phyloP scores from a whole-genome alignment of 257 asterid genomes.

The Rubia yunnanensis region DNA sequence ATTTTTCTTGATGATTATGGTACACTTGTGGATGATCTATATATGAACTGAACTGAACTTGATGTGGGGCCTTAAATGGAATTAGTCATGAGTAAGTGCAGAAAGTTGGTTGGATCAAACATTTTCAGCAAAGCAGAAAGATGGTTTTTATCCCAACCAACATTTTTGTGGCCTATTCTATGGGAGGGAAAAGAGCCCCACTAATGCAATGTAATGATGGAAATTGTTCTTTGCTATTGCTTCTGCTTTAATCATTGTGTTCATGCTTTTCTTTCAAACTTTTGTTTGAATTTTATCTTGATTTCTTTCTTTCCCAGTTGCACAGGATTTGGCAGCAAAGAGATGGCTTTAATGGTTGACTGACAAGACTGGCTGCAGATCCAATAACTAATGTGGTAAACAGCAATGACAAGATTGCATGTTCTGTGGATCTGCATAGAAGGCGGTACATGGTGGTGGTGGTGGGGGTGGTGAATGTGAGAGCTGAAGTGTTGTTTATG shows the following conservation, averaged over 20 bases:
- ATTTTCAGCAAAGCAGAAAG: background rate
- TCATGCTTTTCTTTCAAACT: conserved; percentile 26
- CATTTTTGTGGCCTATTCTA: conserved; percentile 5
- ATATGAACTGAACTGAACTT: background rate
- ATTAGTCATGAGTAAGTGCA: background rate
- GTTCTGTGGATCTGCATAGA: background rate
- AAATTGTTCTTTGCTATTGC: conserved; percentile 6
- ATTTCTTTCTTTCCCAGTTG: background rate
- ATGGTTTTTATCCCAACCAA: background rate
- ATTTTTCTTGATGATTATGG: conserved; percentile 1
- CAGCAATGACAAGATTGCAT: background rate
- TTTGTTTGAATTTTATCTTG: conserved; percentile 23
- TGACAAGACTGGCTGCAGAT: conserved; percentile 20
- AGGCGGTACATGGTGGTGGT: conserved; percentile 8
- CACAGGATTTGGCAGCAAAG: conserved; percentile 4
- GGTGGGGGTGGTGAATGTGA: conserved; percentile 5
- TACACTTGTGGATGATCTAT: too few species aligned
- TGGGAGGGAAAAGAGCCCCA: conserved; percentile 3
- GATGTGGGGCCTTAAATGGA: background rate
- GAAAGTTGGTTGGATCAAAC: conserved; percentile 3
- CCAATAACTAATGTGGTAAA: conserved; percentile 35
- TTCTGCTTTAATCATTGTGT: conserved; percentile 39
- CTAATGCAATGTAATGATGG: conserved; percentile 4
- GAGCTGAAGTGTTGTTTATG: conserved; percentile 4
- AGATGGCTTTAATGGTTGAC: background rate